Percentiles rank a stretch among this genome's conserved stretches.
Evolutionary conservation across 225 moss, liverwort and hornwort species (phyloP).

Genomic region (Antitrichia curtipendula): DNA sequence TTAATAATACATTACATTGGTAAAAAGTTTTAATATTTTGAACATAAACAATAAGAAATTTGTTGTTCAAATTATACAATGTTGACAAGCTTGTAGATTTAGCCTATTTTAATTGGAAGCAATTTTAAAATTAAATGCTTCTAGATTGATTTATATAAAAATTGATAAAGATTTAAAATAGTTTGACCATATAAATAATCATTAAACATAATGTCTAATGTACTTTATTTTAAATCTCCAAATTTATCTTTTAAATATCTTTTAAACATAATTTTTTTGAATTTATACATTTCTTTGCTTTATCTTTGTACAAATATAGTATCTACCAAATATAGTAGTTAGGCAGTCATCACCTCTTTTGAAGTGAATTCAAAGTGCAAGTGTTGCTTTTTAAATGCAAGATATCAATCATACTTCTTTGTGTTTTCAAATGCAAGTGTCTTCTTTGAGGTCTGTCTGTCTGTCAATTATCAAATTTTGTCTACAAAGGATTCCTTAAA

Average conservation of each 20-base stretch:
- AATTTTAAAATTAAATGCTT: neutral
- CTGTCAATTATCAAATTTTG: too few species aligned
- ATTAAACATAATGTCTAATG: neutral
- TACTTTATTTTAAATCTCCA: too few species aligned
- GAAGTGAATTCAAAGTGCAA: too few species aligned
- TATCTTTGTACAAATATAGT: neutral
- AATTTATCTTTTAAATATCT: too few species aligned
- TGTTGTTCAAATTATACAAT: neutral
- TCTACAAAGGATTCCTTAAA: too few species aligned
- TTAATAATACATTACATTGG: neutral
- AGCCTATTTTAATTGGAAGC: neutral
- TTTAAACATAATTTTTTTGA: too few species aligned
- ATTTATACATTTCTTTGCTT: neutral
- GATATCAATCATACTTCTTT: too few species aligned
- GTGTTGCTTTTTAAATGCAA: too few species aligned
- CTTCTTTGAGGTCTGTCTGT: too few species aligned
- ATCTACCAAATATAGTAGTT: too few species aligned
- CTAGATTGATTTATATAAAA: neutral
- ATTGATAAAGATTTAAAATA: neutral
- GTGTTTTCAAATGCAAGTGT: too few species aligned
- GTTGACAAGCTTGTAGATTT: neutral
- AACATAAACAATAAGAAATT: neutral
- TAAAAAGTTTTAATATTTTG: neutral
- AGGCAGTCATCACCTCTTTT: too few species aligned
- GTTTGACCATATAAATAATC: neutral